These are phyloP conservation scores for Vaccinium myrtillus DNA, from an alignment of 148 eudicot genomes.

Conservation along the genomic window DNA sequence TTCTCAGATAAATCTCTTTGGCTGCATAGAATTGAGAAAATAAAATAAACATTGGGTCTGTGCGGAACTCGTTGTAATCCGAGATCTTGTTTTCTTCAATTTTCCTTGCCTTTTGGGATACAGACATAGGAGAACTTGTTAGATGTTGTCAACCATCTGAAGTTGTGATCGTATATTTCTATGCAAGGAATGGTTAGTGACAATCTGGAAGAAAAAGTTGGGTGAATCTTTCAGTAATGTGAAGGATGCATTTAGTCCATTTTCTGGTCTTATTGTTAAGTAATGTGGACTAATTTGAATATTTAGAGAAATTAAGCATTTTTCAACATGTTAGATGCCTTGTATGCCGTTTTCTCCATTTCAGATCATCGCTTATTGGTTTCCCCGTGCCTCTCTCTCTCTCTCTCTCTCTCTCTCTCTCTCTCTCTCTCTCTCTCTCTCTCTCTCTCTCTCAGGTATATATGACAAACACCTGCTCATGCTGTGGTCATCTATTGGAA, in stretches of 20 bases:
- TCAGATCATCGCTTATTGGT: neutral
- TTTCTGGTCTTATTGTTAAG: neutral
- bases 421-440: constrained; percentile 4
- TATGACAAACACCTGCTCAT: constrained; percentile 42
- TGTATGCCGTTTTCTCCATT: neutral
- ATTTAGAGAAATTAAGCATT: neutral
- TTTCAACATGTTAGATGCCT: neutral
- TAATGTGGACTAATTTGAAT: neutral
- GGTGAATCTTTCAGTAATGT: no score
- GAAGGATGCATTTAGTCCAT: constrained; percentile 6
- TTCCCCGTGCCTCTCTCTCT: neutral
- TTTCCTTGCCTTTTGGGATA: neutral
- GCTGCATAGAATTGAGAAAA: neutral
- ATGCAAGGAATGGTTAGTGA: neutral
- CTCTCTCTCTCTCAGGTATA: constrained; percentile 22
- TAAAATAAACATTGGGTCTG: neutral
- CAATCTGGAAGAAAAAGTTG: neutral
- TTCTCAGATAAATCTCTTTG: neutral
- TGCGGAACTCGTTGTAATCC: neutral
- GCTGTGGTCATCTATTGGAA: constrained; percentile 27
- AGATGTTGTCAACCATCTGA: neutral
- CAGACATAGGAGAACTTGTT: neutral
- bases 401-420: neutral
- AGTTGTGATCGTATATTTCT: neutral
- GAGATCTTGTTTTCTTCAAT: neutral